Conservation (phyloP, 2,329 filamentous ascomycete genomes). For the Trichoderma simmonsii region DNA sequence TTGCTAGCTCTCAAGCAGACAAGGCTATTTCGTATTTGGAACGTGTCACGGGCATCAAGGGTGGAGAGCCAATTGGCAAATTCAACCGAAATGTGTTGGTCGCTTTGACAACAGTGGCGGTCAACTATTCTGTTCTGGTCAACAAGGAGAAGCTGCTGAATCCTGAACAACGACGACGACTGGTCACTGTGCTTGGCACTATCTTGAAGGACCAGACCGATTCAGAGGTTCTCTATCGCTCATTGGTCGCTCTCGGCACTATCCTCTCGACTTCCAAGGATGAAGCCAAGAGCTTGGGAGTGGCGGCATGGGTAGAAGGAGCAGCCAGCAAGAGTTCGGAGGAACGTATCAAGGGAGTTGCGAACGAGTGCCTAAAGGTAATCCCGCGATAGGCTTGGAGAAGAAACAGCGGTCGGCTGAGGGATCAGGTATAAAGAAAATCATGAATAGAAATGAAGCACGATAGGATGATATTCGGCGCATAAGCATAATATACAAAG, state of each 20-base stretch:
- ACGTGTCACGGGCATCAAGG: slow-evolving; percentile 53
- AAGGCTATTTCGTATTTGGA: slow-evolving; percentile 62
- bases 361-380: slow-evolving; percentile 44
- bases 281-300: slow-evolving; percentile 42
- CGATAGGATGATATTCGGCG: slow-evolving; percentile 1
- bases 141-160: slow-evolving; percentile 41
- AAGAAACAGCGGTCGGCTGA: neutral
- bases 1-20: slow-evolving; percentile 58
- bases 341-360: slow-evolving; percentile 45
- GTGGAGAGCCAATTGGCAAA: slow-evolving; percentile 47
- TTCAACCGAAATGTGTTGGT: slow-evolving; percentile 77
- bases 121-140: slow-evolving; percentile 80
- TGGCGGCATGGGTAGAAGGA: slow-evolving; percentile 39
- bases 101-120: slow-evolving; percentile 74
- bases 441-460: neutral
- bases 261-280: slow-evolving; percentile 52
- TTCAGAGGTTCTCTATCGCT: slow-evolving; percentile 78
- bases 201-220: slow-evolving; percentile 68
- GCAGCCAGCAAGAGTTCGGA: slow-evolving; percentile 46
- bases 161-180: slow-evolving; percentile 34
- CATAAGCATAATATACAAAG: neutral
- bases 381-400: neutral
- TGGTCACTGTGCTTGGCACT: slow-evolving; percentile 60
- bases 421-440: neutral
- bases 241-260: slow-evolving; percentile 80